Conservation (phyloP, 345 rosid species). For the Noccaea caerulescens region DNA sequence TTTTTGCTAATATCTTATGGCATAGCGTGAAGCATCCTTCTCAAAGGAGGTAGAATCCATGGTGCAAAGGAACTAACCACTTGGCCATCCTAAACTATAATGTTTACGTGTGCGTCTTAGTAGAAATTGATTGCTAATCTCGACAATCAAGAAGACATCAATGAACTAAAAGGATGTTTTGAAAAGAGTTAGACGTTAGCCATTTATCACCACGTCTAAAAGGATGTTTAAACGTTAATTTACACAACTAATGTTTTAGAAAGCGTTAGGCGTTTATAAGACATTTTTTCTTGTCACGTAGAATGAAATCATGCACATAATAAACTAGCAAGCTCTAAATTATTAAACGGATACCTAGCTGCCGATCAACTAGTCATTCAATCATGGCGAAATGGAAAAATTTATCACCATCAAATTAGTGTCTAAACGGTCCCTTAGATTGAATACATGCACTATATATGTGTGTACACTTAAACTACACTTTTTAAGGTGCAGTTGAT, state of each 20-base stretch:
- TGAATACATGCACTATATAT: not conserved
- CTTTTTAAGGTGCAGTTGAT: constrained; percentile 12
- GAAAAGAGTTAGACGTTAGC: not conserved
- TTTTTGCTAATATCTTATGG: too few species aligned
- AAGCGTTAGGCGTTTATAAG: not conserved
- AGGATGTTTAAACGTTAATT: constrained; percentile 13
- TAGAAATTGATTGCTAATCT: constrained; percentile 3
- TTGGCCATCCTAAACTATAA: too few species aligned
- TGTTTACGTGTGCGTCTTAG: not conserved
- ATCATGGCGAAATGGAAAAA: too few species aligned
- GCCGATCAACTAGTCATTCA: not conserved
- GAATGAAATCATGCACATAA: not conserved
- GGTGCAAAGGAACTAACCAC: too few species aligned
- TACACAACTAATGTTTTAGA: not conserved
- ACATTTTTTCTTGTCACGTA: not conserved
- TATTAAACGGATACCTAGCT: not conserved
- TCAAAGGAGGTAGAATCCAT: too few species aligned
- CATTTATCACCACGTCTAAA: not conserved
- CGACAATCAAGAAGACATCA: not conserved
- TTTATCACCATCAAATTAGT: too few species aligned
- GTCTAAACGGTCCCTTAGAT: not conserved
- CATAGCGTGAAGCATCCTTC: too few species aligned
- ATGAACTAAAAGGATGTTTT: not conserved
- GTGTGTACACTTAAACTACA: not conserved
- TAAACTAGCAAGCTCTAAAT: not conserved